These are phyloP conservation scores for Fusarium clavum DNA, from an alignment of 2,329 filamentous ascomycete species.

Conservation along the genomic window DNA sequence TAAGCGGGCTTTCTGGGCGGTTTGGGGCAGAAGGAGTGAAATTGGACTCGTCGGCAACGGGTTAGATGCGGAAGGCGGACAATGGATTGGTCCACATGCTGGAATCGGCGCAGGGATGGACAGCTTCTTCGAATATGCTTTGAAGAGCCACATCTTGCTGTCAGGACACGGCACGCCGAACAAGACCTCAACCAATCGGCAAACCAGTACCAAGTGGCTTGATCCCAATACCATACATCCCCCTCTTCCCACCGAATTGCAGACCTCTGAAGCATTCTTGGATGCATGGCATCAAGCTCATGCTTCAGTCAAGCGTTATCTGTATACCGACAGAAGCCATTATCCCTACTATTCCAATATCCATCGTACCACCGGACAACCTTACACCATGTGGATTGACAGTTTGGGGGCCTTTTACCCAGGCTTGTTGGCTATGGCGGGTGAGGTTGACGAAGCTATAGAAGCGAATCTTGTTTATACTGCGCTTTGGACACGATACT, in stretches of 20 bases:
- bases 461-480: conserved; percentile 91
- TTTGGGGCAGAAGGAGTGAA: conserved; percentile 88
- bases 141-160: conserved; percentile 92
- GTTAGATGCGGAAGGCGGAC: conserved; percentile 89
- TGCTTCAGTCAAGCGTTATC: conserved; percentile 86
- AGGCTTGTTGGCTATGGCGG: conserved; percentile 85
- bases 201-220: conserved; percentile 61
- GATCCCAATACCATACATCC: conserved; percentile 72
- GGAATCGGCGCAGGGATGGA: conserved; percentile 97
- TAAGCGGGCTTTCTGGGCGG: conserved; percentile 94
- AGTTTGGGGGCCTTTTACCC: conserved; percentile 96
- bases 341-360: conserved; percentile 95
- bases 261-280: conserved; percentile 82
- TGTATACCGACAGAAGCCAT: conserved; percentile 81
- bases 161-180: conserved; percentile 77
- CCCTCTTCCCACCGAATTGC: conserved; percentile 71
- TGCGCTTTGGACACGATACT: conserved; percentile 93
- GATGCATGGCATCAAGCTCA: conserved; percentile 87
- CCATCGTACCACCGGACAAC: conserved; percentile 87
- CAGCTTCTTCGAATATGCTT: conserved; percentile 97
- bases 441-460: conserved; percentile 90
- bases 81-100: conserved; percentile 90
- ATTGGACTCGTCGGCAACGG: conserved; percentile 91
- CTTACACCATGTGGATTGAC: conserved; percentile 94
- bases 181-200: conserved; percentile 53